Conservation (phyloP, 345 rosid genomes). For the Rhizophora mangle region DNA sequence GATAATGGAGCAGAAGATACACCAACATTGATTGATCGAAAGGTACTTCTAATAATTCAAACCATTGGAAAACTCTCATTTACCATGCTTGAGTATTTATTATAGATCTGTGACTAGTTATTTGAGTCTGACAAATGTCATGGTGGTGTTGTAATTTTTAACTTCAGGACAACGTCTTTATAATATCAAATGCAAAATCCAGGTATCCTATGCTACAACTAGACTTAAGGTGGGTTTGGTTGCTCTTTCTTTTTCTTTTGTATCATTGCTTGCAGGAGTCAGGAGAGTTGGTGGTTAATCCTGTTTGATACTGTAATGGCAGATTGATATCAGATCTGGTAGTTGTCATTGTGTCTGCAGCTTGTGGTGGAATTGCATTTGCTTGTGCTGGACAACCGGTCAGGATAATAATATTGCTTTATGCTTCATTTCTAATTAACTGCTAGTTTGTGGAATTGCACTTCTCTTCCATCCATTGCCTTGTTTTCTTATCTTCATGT, state of each 20-base stretch:
- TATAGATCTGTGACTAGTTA: not conserved
- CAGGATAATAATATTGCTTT: constrained; percentile 26
- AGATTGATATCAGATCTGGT: constrained; percentile 98
- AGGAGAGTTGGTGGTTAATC: constrained; percentile 3
- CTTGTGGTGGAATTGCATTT: constrained; percentile 98
- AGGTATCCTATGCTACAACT: constrained; percentile 91
- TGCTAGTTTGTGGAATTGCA: not conserved
- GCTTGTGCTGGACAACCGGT: constrained; percentile 99
- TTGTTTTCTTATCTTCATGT: not conserved
- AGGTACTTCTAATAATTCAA: constrained; percentile 36
- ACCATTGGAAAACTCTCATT: not conserved
- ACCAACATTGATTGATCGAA: constrained; percentile 83
- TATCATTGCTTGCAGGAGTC: not conserved
- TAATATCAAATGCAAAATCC: constrained; percentile 92
- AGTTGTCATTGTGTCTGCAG: constrained; percentile 93
- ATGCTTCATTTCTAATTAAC: constrained; percentile 15
- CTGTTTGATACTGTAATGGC: constrained; percentile 2
- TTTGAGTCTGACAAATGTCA: not conserved
- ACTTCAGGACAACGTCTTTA: constrained; percentile 86
- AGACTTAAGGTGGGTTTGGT: constrained; percentile 62
- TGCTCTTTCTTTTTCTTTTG: not conserved
- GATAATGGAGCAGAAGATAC: constrained; percentile 86
- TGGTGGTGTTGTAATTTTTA: not conserved
- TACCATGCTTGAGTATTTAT: not conserved
- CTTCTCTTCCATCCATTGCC: not conserved